A percentile compares a stretch with the other conserved stretches of the same genome.
Conservation (phyloP, 2,329 filamentous ascomycete genomes). For the Venturia effusa region DNA sequence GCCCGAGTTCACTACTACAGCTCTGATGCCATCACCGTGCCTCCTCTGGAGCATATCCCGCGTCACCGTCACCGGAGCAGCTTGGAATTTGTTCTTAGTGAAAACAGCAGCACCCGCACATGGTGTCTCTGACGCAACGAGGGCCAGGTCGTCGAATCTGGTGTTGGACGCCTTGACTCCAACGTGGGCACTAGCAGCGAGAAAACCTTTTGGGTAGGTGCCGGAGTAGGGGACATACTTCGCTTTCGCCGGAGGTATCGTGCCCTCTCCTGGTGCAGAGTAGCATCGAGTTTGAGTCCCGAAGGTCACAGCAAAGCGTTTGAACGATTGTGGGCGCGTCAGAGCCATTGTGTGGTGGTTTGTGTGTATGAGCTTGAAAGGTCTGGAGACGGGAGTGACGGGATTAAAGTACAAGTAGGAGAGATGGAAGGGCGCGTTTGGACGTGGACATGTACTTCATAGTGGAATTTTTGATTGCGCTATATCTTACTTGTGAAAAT, state of each 20-base stretch:
- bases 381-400: background rate
- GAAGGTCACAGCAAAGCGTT: background rate
- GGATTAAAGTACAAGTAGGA: background rate
- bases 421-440: background rate
- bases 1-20: constrained; percentile 86
- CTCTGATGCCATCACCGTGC: constrained; percentile 59
- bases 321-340: constrained; percentile 2
- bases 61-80: constrained; percentile 84
- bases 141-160: constrained; percentile 77
- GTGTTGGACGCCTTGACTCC: constrained; percentile 92
- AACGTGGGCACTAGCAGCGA: constrained; percentile 75
- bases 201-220: constrained; percentile 83
- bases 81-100: constrained; percentile 97
- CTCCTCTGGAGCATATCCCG: constrained; percentile 57
- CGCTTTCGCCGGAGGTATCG: constrained; percentile 67
- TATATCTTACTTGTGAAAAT: background rate
- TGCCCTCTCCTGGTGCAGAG: constrained; percentile 46
- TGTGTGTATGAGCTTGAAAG: background rate
- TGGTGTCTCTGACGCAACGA: constrained; percentile 76
- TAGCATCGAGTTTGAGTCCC: constrained; percentile 28
- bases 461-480: background rate
- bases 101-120: constrained; percentile 88
- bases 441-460: background rate
- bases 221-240: constrained; percentile 82
- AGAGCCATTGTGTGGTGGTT: background rate